Percentiles rank a stretch among this genome's conserved stretches.
phyloP scores from a whole-genome alignment of 495 filamentous ascomycete species.

The Podospora appendiculata region DNA sequence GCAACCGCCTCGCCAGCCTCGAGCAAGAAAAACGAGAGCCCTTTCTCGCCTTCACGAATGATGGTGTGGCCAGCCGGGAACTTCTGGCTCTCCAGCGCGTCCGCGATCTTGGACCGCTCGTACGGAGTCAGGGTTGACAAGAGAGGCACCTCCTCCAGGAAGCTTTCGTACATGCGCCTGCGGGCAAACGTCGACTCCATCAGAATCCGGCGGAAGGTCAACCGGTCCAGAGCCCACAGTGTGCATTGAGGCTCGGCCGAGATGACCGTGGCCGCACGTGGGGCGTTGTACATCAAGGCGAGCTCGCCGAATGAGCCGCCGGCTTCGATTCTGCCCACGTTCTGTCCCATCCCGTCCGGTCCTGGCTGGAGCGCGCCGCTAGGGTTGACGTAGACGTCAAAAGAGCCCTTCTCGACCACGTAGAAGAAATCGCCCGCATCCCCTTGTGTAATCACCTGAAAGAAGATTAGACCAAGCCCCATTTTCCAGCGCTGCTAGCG shows the following conservation, averaged over 20 bases:
- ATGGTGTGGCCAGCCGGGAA: conserved; percentile 73
- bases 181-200: conserved; percentile 98
- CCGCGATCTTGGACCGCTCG: conserved; percentile 93
- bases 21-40: conserved; percentile 86
- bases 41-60: conserved; percentile 86
- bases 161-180: conserved; percentile 91
- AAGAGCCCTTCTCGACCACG: conserved; percentile 83
- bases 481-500: background rate
- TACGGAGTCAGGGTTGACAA: conserved; percentile 77
- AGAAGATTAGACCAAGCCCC: conserved; percentile 6
- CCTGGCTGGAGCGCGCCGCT: conserved; percentile 76
- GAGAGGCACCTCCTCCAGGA: conserved; percentile 94
- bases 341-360: conserved; percentile 72
- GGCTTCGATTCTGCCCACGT: conserved; percentile 73
- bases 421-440: conserved; percentile 98
- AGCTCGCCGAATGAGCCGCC: conserved; percentile 97
- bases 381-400: conserved; percentile 85
- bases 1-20: conserved; percentile 86
- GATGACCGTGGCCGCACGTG: conserved; percentile 91
- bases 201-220: conserved; percentile 94
- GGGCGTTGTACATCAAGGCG: conserved; percentile 97
- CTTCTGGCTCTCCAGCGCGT: conserved; percentile 86
- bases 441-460: conserved; percentile 81
- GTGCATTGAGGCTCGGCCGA: conserved; percentile 71
- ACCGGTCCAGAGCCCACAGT: conserved; percentile 88